Base-by-base conservation (phyloP, 805 yeast species). In the Candida endomychidarum region DNA sequence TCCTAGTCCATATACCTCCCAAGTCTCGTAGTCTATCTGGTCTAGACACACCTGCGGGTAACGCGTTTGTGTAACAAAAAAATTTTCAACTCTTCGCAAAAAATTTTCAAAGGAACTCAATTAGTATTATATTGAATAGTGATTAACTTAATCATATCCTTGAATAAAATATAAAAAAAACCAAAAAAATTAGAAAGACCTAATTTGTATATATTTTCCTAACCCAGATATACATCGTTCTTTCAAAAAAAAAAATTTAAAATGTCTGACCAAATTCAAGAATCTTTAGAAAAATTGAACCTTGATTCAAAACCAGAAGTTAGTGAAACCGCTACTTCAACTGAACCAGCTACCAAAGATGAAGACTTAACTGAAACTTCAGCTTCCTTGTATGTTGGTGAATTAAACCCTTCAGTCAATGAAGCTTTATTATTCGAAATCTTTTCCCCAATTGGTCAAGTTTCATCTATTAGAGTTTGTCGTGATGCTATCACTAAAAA, bases 401-500 rank as follows among this genome's bases (percentile, higher is more conserved):
- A 93, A 74, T 81, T 93, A 58, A 95, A 87, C 67, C 86, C 90
- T 50, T 66, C 85, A 33, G 96, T 93, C 55, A 86, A 88, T 56
- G 99, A 93, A 77, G 96, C 98, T 47, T 77, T 84, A 57, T 80
- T 93, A 61, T 93, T 86, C 64, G 99, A 93, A 75, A 75, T 90
- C 58, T 93, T 93, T 76, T 86, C 95, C 50, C 89, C 86, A 61
- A 77, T 91, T 57, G 99, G 98, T 54, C 89, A 87, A 60, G 98
- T 93, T 46, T 80, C 96, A 22, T 87, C 96, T 48, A 90, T 93
- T 67, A 90, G 98, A 75, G 96, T 93, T 50, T 93, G 99, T 77
- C 91, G 99, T 74, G 98, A 93, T 64, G 95, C 97, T 54, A 84
- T 93, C 56, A 82, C 97, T 66, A 87, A 91, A 76, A 89, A 88